Percentiles rank a stretch among this genome's conserved stretches.
These are phyloP conservation scores for Dinochytrium kinnereticum DNA, from an alignment of 371 early-diverging fungal genomes.

Conservation along the genomic window DNA sequence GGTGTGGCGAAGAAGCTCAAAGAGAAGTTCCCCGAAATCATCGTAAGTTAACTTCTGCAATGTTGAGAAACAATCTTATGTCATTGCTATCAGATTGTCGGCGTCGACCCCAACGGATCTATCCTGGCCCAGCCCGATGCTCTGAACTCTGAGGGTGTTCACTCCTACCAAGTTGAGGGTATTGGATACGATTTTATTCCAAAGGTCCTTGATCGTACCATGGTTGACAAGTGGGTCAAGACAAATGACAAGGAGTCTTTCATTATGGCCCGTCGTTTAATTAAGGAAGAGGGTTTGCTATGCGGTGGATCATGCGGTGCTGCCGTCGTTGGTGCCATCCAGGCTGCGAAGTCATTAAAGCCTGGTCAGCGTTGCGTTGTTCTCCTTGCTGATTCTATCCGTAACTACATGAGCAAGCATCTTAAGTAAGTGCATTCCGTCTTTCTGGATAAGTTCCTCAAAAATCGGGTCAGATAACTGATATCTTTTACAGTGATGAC, in stretches of 20 bases:
- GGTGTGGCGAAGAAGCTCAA: constrained; percentile 93
- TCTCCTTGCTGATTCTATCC: constrained; percentile 92
- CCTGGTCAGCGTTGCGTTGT: constrained; percentile 91
- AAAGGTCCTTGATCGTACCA: constrained; percentile 77
- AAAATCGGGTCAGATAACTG: background rate
- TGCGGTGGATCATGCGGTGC: constrained; percentile 43
- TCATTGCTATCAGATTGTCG: constrained; percentile 72
- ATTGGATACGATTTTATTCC: constrained; percentile 98
- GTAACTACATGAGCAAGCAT: constrained; percentile 98
- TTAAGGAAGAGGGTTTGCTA: constrained; percentile 94
- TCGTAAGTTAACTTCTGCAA: constrained; percentile 52
- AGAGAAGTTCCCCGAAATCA: constrained; percentile 85
- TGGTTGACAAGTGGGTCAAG: constrained; percentile 95
- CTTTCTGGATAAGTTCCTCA: background rate
- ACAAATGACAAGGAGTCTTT: constrained; percentile 92
- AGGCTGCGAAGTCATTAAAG: constrained; percentile 82
- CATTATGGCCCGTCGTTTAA: constrained; percentile 90
- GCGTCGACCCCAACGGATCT: constrained; percentile 94
- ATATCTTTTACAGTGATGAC: constrained; percentile 77
- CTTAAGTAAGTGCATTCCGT: constrained; percentile 45
- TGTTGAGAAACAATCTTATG: background rate
- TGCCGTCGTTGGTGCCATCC: constrained; percentile 75
- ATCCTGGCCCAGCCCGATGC: constrained; percentile 89
- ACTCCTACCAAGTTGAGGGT: constrained; percentile 84
- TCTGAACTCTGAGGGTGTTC: constrained; percentile 67